Evolutionary conservation across 768 basidiomycete genomes (phyloP).

Genomic region (Suillus variegatus): DNA sequence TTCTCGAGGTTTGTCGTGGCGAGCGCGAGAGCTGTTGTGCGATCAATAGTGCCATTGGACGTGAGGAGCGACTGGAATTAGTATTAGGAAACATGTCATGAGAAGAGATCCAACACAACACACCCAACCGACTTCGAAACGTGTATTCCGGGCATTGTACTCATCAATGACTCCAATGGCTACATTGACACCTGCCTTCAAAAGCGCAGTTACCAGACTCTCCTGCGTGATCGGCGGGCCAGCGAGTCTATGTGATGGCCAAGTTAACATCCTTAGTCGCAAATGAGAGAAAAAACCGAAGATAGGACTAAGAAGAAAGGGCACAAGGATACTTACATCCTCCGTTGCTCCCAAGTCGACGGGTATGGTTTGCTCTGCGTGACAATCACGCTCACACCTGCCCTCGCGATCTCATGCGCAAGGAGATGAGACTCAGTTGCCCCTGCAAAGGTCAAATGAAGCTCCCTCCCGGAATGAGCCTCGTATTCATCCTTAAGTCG

Average conservation of each 20-base stretch:
- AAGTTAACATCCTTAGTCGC: neutral
- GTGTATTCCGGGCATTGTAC: slow-evolving; percentile 32
- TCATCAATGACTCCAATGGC: slow-evolving; percentile 49
- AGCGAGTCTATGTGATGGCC: slow-evolving; percentile 45
- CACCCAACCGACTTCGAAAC: slow-evolving; percentile 43
- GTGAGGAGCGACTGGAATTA: slow-evolving; percentile 38
- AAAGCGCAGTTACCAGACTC: slow-evolving; percentile 53
- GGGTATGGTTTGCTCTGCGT: slow-evolving; percentile 65
- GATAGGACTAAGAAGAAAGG: neutral
- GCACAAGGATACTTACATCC: slow-evolving; percentile 49
- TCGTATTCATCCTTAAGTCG: slow-evolving; percentile 73
- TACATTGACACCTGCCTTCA: slow-evolving; percentile 64
- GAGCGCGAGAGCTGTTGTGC: slow-evolving; percentile 36
- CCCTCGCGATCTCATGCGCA: slow-evolving; percentile 65
- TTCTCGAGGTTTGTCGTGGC: slow-evolving; percentile 45
- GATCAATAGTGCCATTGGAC: slow-evolving; percentile 37
- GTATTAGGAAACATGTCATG: neutral
- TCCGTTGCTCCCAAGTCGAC: slow-evolving; percentile 58
- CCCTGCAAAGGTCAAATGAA: slow-evolving; percentile 64
- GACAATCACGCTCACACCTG: slow-evolving; percentile 72
- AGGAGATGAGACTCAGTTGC: slow-evolving; percentile 66
- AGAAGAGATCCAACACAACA: slow-evolving; percentile 6
- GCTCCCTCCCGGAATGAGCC: slow-evolving; percentile 51
- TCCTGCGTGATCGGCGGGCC: slow-evolving; percentile 70
- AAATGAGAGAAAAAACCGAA: neutral